phyloP scores from a whole-genome alignment of 306 rosid species.

The Quillaja saponaria region DNA sequence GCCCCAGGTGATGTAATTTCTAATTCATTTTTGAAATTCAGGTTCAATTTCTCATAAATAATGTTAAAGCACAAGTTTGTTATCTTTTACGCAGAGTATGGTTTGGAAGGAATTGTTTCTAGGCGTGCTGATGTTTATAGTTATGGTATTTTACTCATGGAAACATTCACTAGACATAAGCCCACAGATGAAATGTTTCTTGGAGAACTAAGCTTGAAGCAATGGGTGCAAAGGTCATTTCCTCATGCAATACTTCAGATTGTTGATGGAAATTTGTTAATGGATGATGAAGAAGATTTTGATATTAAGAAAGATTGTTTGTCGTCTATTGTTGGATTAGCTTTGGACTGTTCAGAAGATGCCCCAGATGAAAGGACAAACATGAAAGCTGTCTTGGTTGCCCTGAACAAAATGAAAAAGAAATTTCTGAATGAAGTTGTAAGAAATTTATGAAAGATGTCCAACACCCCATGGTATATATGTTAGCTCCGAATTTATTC shows the following conservation, averaged over 20 bases:
- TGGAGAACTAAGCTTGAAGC: no score
- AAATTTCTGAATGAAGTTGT: background rate
- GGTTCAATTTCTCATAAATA: background rate
- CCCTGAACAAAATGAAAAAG: background rate
- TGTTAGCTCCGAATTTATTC: no score
- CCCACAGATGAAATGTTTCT: background rate
- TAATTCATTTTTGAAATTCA: background rate
- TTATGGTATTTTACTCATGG: constrained; percentile 15
- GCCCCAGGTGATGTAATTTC: background rate
- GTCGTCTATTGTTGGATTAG: background rate
- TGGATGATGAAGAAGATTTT: background rate
- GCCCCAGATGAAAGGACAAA: background rate
- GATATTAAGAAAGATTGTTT: background rate
- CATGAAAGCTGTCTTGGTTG: background rate
- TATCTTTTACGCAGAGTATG: constrained; percentile 15
- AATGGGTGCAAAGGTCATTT: no score
- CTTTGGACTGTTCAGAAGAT: background rate
- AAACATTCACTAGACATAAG: constrained; percentile 6
- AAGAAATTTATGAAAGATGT: no score
- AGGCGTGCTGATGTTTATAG: constrained; percentile 18
- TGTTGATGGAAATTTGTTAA: no score
- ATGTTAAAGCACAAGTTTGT: background rate
- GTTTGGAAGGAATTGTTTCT: constrained; percentile 9
- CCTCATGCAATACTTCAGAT: no score
- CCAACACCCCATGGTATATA: no score